phyloP scores from a whole-genome alignment of 768 basidiomycete genomes.

The Mycena epipterygia region DNA sequence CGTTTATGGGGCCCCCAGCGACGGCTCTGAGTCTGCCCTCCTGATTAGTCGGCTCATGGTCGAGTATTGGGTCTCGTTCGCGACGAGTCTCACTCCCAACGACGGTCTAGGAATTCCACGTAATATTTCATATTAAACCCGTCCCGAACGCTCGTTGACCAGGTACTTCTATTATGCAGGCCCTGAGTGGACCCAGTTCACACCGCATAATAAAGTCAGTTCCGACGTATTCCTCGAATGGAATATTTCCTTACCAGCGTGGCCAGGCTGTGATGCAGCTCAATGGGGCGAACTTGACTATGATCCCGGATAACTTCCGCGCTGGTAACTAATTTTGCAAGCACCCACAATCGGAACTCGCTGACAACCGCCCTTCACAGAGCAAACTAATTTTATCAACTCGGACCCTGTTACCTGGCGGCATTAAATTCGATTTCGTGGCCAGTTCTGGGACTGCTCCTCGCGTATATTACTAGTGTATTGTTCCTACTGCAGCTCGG shows the following conservation, averaged over 20 bases:
- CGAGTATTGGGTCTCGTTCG: constrained; percentile 64
- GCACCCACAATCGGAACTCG: no score
- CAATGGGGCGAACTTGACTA: constrained; percentile 36
- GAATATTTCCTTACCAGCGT: background rate
- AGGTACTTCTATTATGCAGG: background rate
- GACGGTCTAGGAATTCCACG: constrained; percentile 53
- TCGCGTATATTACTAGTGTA: no score
- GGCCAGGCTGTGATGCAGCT: constrained; percentile 39
- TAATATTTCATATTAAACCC: constrained; percentile 26
- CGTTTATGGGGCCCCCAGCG: constrained; percentile 44
- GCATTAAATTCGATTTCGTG: constrained; percentile 41
- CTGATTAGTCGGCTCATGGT: constrained; percentile 52
- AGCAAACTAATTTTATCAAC: constrained; percentile 38
- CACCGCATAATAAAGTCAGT: constrained; percentile 24
- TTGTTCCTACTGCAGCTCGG: no score
- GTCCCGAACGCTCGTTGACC: background rate
- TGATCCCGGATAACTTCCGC: constrained; percentile 40
- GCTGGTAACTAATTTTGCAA: background rate
- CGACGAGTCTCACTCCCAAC: constrained; percentile 57
- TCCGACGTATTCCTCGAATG: background rate
- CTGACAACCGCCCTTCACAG: constrained; percentile 36
- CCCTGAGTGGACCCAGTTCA: constrained; percentile 39
- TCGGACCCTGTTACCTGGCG: constrained; percentile 26
- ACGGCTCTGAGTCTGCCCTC: constrained; percentile 23
- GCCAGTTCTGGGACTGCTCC: no score